Conservation (phyloP, 2,329 filamentous ascomycete species). For the Cercospora sp. region DNA sequence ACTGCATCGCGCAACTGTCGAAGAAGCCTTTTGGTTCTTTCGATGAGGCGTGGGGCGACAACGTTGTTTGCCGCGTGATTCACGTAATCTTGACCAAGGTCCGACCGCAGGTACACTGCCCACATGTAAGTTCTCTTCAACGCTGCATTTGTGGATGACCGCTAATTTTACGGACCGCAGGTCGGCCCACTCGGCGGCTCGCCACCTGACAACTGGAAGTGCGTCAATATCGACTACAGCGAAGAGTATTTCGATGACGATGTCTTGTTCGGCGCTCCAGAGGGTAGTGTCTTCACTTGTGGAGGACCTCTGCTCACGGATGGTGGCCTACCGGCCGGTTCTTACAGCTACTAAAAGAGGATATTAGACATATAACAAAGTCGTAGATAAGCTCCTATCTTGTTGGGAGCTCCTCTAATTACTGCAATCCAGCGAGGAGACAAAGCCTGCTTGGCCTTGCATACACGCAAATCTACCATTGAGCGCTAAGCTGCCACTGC, state of each 20-base stretch:
- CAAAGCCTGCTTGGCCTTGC: not conserved
- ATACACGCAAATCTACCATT: not conserved
- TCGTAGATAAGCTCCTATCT: not conserved
- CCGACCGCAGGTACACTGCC: conserved; percentile 35
- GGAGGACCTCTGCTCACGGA: conserved; percentile 9
- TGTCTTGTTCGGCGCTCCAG: conserved; percentile 24
- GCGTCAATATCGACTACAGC: conserved; percentile 33
- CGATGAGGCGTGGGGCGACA: conserved; percentile 49
- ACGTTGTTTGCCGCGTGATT: conserved; percentile 46
- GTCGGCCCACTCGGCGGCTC: conserved; percentile 5
- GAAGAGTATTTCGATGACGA: conserved; percentile 34
- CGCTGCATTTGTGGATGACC: conserved; percentile 1
- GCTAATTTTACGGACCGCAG: not conserved
- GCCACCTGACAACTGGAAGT: conserved; percentile 29
- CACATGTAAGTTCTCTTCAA: conserved; percentile 30
- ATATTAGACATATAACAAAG: not conserved
- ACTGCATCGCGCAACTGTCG: conserved; percentile 40
- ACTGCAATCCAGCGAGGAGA: not conserved
- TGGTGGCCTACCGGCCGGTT: not conserved
- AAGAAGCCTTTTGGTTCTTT: conserved; percentile 44
- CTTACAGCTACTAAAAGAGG: not conserved
- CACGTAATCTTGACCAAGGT: conserved; percentile 42
- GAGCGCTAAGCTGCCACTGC: not conserved
- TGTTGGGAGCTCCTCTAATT: not conserved
- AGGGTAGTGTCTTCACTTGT: conserved; percentile 25